Evolutionary conservation across 192 early-diverging fungal genomes (phyloP).

Genomic region (Oehlia diaphana): DNA sequence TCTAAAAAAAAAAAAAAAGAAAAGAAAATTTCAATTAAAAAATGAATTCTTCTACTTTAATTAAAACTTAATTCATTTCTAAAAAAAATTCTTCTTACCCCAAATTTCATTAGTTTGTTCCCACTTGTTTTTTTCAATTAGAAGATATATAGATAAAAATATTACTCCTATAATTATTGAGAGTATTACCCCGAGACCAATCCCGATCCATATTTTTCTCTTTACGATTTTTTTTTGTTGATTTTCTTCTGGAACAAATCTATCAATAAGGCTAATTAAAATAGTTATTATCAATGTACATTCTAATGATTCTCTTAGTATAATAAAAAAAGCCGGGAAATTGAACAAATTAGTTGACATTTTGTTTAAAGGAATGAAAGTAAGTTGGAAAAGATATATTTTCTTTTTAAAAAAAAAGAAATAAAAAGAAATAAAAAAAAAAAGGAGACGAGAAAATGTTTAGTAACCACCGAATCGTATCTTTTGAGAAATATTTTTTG

Average conservation of each 20-base stretch:
- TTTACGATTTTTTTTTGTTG: constrained; percentile 47
- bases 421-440: too few species aligned
- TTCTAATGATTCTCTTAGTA: constrained; percentile 84
- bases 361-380: neutral
- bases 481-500: too few species aligned
- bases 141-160: constrained; percentile 79
- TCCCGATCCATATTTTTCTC: constrained; percentile 76
- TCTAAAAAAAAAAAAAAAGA: constrained; percentile 40
- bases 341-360: constrained; percentile 59
- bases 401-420: too few species aligned
- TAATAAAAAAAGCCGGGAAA: constrained; percentile 71
- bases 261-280: constrained; percentile 71
- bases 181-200: constrained; percentile 62
- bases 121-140: constrained; percentile 39
- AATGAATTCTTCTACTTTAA: too few species aligned
- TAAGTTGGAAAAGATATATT: too few species aligned
- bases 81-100: neutral
- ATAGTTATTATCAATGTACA: constrained; percentile 72
- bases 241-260: constrained; percentile 56
- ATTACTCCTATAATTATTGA: constrained; percentile 67
- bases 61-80: too few species aligned
- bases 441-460: too few species aligned
- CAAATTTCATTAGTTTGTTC: neutral
- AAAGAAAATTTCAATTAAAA: neutral
- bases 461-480: too few species aligned